Evolutionary conservation across 2,329 filamentous ascomycete species (phyloP), one percentile per base, ranked within the genome.

Genomic region (Eutypella sp.): DNA sequence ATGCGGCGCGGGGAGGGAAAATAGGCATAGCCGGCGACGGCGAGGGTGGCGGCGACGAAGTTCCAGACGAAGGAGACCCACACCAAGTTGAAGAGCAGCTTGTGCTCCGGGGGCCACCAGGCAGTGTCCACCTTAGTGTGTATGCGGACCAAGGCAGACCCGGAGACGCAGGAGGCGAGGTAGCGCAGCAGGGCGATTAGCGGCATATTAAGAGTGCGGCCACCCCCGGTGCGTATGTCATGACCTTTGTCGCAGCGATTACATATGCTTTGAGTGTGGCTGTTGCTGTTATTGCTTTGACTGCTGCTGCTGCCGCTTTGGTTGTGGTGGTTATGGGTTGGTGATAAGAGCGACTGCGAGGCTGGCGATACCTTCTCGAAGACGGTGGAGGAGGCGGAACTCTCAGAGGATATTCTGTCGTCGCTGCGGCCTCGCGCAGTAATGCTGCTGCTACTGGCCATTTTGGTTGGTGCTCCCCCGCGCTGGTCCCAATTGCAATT

Each of bases 41-140:
- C 54, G 37, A 46, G 48, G 9, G 50, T 15, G 25, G 46, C 51
- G 38, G 56, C 54, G 20, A 53, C 41, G 31, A 56, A 42, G 45
- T 59, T 59, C 57, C 57, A 59, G 40, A 55, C 51, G 37, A 58
- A 38, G 25, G 49, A 41, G 11, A 57, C 27, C 57, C 57, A 59
- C 39, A 51, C 55, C n/a, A 59, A 45, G 10, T 49, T 51, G 44
- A 59, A 59, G 9, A 59, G 48, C 19, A 59, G 51, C 45, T 55
- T 55, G 45, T 60, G 53, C 44, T 58, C 53, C 55, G 50, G 57
- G 22, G 54, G 55, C 55, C 55, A 58, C 56, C 56, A 58, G 25
- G 51, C 56, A 8, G 53, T 51, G 41, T 57, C 55, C 31, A 54
- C 51, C 16, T 51, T 48, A 9, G 56, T 55, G 45, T 60, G 57